Percentiles rank a stretch among this genome's conserved stretches.
phyloP scores from a whole-genome alignment of 208 protist species.

The Crithidia thermophila region DNA sequence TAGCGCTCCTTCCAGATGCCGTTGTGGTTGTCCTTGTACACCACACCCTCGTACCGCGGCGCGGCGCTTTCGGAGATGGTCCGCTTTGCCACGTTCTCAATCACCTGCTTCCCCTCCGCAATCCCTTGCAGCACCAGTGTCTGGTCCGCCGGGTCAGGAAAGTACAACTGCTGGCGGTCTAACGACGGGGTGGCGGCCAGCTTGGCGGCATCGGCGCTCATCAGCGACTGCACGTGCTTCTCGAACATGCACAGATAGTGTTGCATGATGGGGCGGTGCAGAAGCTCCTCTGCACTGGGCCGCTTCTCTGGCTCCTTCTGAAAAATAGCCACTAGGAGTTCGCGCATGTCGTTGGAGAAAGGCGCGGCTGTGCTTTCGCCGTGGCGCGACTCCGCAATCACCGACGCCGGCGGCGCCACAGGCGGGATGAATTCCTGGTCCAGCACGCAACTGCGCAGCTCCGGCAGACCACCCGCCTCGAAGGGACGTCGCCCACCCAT shows the following conservation, averaged over 20 bases:
- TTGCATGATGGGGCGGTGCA: slow-evolving; percentile 81
- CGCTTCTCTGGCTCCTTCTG: slow-evolving; percentile 65
- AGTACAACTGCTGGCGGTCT: slow-evolving; percentile 44
- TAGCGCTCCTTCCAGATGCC: slow-evolving; percentile 88
- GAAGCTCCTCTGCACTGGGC: slow-evolving; percentile 71
- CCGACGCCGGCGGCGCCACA: slow-evolving; percentile 30
- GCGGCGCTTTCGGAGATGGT: slow-evolving; percentile 41
- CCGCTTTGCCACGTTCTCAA: slow-evolving; percentile 42
- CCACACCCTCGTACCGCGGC: slow-evolving; percentile 65
- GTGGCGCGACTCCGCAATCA: slow-evolving; percentile 10
- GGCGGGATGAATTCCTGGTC: slow-evolving; percentile 57
- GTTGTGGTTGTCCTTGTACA: slow-evolving; percentile 81
- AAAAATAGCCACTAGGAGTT: slow-evolving; percentile 69
- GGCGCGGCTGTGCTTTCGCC: not conserved
- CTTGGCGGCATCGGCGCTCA: slow-evolving; percentile 42
- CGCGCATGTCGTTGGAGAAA: slow-evolving; percentile 77
- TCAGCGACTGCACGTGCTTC: slow-evolving; percentile 58
- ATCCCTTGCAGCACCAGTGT: slow-evolving; percentile 62
- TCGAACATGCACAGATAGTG: slow-evolving; percentile 81
- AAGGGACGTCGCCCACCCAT: slow-evolving; percentile 80
- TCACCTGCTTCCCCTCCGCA: slow-evolving; percentile 59
- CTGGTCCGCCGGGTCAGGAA: slow-evolving; percentile 43
- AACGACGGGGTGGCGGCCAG: slow-evolving; percentile 35
- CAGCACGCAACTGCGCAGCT: slow-evolving; percentile 65
- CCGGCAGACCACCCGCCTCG: slow-evolving; percentile 54